A percentile compares a stretch with the other conserved stretches of the same genome.
Conservation (phyloP, 352 stramenopile species). For the Phytopythium sindhum region DNA sequence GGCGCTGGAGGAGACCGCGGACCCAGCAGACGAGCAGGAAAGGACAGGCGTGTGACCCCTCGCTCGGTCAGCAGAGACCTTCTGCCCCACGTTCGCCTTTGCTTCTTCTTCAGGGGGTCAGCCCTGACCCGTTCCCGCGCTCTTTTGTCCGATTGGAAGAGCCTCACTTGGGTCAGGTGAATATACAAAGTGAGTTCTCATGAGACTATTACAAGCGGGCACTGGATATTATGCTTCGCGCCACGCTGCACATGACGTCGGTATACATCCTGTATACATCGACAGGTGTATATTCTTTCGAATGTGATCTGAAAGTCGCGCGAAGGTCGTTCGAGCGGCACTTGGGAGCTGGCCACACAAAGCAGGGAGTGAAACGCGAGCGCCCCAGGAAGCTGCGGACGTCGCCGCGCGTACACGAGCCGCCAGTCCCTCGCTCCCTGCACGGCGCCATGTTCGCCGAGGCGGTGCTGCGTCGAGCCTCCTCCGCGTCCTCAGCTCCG, state of each 20-base stretch:
- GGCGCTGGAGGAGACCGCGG: not conserved
- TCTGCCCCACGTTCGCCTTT: not conserved
- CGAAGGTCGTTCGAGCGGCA: not conserved
- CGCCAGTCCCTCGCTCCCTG: not conserved
- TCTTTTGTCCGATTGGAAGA: not conserved
- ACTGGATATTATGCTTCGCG: not conserved
- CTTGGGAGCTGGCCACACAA: conserved; percentile 5
- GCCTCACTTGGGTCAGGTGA: too few species aligned
- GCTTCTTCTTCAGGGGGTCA: not conserved
- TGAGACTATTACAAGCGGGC: not conserved
- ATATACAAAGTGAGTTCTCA: not conserved
- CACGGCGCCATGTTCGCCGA: not conserved
- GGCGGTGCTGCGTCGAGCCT: conserved; percentile 4
- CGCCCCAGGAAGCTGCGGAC: not conserved
- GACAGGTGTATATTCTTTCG: not conserved
- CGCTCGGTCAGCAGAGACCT: not conserved
- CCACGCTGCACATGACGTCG: not conserved
- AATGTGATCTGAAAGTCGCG: not conserved
- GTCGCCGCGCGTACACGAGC: not conserved
- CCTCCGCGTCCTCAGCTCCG: conserved; percentile 9
- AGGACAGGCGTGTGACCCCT: not conserved
- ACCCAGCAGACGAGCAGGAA: not conserved
- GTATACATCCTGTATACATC: not conserved
- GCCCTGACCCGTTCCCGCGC: not conserved
- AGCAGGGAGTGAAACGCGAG: not conserved